Evolutionary conservation across 2,329 filamentous ascomycete species (phyloP).

Genomic region (Pseudogymnoascus sp.): DNA sequence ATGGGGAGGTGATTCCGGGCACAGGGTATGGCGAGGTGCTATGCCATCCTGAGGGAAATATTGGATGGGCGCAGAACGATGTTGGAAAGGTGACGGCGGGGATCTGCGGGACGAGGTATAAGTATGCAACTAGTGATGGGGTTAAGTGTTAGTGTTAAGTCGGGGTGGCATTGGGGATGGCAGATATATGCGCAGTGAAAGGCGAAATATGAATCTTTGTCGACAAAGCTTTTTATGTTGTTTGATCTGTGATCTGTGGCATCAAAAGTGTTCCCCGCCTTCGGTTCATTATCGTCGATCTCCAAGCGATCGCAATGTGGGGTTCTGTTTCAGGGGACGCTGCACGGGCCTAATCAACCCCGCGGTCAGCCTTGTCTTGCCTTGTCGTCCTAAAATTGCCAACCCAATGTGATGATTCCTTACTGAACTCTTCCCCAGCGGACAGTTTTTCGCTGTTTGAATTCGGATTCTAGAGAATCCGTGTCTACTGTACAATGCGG

Average conservation of each 20-base stretch:
- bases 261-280: not conserved
- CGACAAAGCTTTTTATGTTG: not conserved
- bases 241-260: not conserved
- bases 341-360: slow-evolving; percentile 1
- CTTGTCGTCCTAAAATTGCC: not conserved
- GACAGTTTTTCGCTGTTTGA: not conserved
- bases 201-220: not conserved
- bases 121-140: not conserved
- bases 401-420: not conserved
- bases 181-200: not conserved
- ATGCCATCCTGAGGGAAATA: not conserved
- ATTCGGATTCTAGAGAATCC: not conserved
- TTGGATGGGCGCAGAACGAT: slow-evolving; percentile 5
- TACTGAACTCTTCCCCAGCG: not conserved
- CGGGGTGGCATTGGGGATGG: not conserved
- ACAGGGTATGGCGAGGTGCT: not conserved
- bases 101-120: not conserved
- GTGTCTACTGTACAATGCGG: not conserved
- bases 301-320: not conserved
- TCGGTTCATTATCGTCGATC: not conserved
- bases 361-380: not conserved
- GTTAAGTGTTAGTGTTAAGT: not conserved
- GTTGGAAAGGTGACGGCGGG: not conserved
- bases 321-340: not conserved
- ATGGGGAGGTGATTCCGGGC: slow-evolving; percentile 8